phyloP scores from a whole-genome alignment of 441 rosid genomes.

The Syzygium syzygioides region DNA sequence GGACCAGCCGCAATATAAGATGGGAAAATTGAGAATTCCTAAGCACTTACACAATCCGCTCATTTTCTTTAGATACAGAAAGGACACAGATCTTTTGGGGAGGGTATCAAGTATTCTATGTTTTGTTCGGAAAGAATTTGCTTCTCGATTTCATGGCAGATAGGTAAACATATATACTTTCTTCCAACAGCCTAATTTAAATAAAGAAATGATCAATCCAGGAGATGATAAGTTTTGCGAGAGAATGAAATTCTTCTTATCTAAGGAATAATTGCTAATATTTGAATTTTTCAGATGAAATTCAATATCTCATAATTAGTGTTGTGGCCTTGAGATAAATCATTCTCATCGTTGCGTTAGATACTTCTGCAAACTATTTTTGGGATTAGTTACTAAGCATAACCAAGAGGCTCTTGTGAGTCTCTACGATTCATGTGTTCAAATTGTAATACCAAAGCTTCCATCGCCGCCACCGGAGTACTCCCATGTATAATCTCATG shows the following conservation, averaged over 20 bases:
- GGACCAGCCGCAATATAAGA: not conserved
- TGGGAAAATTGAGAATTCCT: not conserved
- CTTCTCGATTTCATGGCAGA: not conserved
- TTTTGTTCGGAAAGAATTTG: not conserved
- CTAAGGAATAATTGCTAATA: not conserved
- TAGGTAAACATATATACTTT: not conserved
- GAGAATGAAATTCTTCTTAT: not conserved
- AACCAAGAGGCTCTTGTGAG: not conserved
- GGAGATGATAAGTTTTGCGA: not conserved
- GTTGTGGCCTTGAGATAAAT: not conserved
- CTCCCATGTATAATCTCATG: not conserved
- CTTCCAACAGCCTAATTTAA: not conserved
- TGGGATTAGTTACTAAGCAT: not conserved
- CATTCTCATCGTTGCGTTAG: not conserved
- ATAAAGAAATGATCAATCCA: not conserved
- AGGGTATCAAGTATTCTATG: not conserved
- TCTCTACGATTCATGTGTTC: not conserved
- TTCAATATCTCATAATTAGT: not conserved
- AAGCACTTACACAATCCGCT: not conserved
- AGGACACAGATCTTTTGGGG: not conserved
- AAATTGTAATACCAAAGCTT: not conserved
- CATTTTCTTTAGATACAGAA: not conserved
- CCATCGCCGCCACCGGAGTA: not conserved
- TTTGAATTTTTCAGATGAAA: not conserved
- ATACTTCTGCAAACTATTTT: not conserved